Conservation (phyloP, 2,329 filamentous ascomycete genomes). For the Chaetomium strumarium region DNA sequence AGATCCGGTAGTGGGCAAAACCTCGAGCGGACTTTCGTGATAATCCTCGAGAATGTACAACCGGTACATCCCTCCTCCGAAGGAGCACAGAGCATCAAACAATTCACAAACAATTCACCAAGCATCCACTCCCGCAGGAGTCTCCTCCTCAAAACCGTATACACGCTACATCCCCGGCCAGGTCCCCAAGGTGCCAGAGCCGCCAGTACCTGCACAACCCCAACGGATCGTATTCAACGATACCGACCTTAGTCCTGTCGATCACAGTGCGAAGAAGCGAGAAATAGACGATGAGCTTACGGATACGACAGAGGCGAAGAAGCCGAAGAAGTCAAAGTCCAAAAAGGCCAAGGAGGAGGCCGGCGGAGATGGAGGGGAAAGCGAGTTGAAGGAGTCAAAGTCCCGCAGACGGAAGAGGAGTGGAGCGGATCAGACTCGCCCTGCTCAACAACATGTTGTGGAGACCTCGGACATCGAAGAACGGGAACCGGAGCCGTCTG, state of each 20-base stretch:
- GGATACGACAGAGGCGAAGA: conserved; percentile 3
- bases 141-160: neutral
- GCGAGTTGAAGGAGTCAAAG: conserved; percentile 4
- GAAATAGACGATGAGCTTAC: conserved; percentile 2
- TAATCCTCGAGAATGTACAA: conserved; percentile 17
- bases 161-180: conserved; percentile 8
- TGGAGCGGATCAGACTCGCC: neutral
- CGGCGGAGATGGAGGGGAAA: neutral
- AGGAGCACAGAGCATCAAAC: neutral
- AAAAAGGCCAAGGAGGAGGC: conserved; percentile 7
- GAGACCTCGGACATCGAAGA: neutral
- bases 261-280: neutral
- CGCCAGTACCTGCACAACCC: conserved; percentile 4
- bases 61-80: conserved; percentile 24
- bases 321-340: conserved; percentile 12
- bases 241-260: conserved; percentile 5
- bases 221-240: conserved; percentile 18
- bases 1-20: neutral
- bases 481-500: neutral
- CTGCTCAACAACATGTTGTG: neutral
- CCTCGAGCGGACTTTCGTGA: neutral
- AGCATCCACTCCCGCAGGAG: neutral
- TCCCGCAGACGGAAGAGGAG: conserved; percentile 8
- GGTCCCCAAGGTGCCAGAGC: neutral
- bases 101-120: neutral